Conservation (phyloP, 345 rosid species). For the Triadica sebifera region DNA sequence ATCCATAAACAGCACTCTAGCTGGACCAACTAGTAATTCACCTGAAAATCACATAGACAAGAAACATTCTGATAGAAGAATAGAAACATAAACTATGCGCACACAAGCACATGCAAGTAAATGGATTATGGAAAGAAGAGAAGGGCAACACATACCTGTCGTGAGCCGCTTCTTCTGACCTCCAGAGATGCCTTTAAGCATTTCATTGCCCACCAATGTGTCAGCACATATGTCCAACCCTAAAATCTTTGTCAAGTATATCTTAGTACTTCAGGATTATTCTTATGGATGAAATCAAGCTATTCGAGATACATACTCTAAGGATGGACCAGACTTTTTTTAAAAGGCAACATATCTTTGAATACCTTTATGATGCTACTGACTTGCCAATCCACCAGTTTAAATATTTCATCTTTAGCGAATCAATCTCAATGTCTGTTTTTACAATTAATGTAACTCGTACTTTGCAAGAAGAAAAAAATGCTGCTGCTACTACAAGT, state of each 20-base stretch:
- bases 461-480: background rate
- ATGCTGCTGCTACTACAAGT: background rate
- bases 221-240: slow-evolving; percentile 93
- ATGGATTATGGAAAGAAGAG: background rate
- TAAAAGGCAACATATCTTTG: too few species aligned
- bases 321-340: too few species aligned
- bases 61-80: background rate
- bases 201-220: slow-evolving; percentile 97
- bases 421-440: background rate
- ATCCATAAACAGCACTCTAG: slow-evolving; percentile 96
- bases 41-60: slow-evolving; percentile 45
- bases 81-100: background rate
- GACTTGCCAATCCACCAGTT: background rate
- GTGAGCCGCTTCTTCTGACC: slow-evolving; percentile 98
- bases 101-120: background rate
- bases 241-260: slow-evolving; percentile 84
- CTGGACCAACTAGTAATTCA: slow-evolving; percentile 92
- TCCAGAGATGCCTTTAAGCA: slow-evolving; percentile 98
- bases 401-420: background rate
- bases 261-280: slow-evolving; percentile 43
- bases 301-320: background rate
- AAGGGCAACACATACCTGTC: slow-evolving; percentile 51
- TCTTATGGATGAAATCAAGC: slow-evolving; percentile 8
- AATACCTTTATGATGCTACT: background rate
- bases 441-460: background rate